Conservation (phyloP, 2,329 filamentous ascomycete genomes). For the Diaporthe citrichinensis region DNA sequence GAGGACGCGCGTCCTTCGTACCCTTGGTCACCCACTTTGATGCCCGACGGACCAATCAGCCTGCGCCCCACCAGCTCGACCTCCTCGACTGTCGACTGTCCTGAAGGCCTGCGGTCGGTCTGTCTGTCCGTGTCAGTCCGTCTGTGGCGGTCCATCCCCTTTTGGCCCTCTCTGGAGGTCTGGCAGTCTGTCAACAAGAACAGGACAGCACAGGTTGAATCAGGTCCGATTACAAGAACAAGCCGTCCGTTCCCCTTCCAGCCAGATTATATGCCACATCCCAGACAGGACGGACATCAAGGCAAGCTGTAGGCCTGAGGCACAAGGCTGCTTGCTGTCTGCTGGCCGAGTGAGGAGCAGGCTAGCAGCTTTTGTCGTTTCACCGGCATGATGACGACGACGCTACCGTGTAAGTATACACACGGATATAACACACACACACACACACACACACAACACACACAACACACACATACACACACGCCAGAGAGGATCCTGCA, state of each 20-base stretch:
- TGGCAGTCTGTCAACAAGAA: neutral
- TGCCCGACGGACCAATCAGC: slow-evolving; percentile 29
- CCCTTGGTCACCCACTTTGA: slow-evolving; percentile 30
- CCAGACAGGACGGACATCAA: neutral
- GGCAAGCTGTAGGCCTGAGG: neutral
- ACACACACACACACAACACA: neutral
- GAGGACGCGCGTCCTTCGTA: slow-evolving; percentile 27
- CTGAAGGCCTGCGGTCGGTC: neutral
- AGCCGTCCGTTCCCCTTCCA: too few relatives aligned
- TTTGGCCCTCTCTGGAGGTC: neutral
- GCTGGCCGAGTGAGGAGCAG: neutral
- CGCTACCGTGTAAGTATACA: neutral
- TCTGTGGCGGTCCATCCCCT: neutral
- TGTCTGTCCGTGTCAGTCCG: slow-evolving; percentile 3
- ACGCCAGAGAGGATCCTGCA: neutral
- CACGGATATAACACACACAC: neutral
- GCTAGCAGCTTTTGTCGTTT: slow-evolving; percentile 5
- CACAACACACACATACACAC: neutral
- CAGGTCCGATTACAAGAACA: too few relatives aligned
- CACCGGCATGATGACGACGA: slow-evolving; percentile 25
- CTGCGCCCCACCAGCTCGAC: slow-evolving; percentile 13
- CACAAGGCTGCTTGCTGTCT: neutral
- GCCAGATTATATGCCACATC: too few relatives aligned
- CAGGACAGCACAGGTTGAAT: neutral
- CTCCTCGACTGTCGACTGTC: neutral